Base-by-base conservation (phyloP, 2,329 filamentous ascomycete species). In the Apiospora kogelbergensis region DNA sequence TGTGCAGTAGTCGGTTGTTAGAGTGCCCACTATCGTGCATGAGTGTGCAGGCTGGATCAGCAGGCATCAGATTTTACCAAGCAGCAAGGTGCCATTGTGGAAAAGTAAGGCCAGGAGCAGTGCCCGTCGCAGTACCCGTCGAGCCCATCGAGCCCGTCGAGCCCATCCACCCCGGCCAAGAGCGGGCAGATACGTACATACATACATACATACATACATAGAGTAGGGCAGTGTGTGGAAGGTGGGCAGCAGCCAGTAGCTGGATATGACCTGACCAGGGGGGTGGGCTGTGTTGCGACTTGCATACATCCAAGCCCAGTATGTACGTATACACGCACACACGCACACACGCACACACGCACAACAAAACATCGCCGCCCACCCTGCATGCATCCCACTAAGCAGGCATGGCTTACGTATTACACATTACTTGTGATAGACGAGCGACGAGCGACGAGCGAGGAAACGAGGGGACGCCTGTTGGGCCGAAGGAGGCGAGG, bases 231-330 rank as follows among this genome's bases (percentile, higher is more conserved):
- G 37, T 24, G 48, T 57, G 48, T n/a, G n/a, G n/a, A n/a, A n/a
- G 7, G 33, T 33, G 33, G 33, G 33, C 33, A 33, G 33, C 7
- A 7, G 53, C 30, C 53, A 37, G 53, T 60, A 60, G 53, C 17
- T 60, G 53, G 53, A 37, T 22, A n/a, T 11, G 22, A 33, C 24
- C 10, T 33, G 48, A 33, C 26, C 26, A 24, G 48, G 48, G 48
- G 48, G 53, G 76, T 74, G 73, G 76, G 76, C 77, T 78, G 76
- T 78, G 76, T 75, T 74, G 73, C 73, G 72, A 73, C 76, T 71
- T 77, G 76, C 76, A 77, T 76, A 75, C 53, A 30, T 33, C 33
- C 33, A 33, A 33, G 33, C 48, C n/a, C 22, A 63, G 24, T n/a
- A 63, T 20, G 26, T 26, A 30, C 22, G 17, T 17, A 60, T 30